These are phyloP conservation scores for Annulohypoxylon nitens DNA, from an alignment of 495 filamentous ascomycete species.

Conservation along the genomic window DNA sequence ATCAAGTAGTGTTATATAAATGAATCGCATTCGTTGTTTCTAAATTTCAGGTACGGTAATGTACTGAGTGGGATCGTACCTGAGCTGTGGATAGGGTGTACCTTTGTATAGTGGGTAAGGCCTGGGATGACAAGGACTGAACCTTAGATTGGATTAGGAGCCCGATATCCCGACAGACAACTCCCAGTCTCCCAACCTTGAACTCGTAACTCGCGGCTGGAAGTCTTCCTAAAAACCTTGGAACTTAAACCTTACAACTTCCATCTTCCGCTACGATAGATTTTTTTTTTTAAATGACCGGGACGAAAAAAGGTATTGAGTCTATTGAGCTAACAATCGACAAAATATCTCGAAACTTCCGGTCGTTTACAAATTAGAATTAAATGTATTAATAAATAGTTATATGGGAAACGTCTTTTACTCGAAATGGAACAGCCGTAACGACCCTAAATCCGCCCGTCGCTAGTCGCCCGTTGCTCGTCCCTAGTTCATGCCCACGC, in stretches of 20 bases:
- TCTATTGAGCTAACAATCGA: background rate
- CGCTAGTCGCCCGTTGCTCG: background rate
- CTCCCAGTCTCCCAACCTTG: constrained; percentile 30
- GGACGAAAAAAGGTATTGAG: background rate
- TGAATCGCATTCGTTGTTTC: background rate
- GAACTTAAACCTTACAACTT: constrained; percentile 12
- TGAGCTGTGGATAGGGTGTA: constrained; percentile 14
- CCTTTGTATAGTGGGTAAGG: constrained; percentile 9
- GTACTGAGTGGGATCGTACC: background rate
- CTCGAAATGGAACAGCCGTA: constrained; percentile 44
- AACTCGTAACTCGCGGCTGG: constrained; percentile 29
- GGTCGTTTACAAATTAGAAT: constrained; percentile 28
- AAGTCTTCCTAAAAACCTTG: background rate
- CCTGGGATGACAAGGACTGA: constrained; percentile 30
- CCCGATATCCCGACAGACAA: constrained; percentile 41
- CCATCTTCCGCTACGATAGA: constrained; percentile 19
- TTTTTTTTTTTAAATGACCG: constrained; percentile 4
- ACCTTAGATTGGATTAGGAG: constrained; percentile 42
- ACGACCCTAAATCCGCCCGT: constrained; percentile 12
- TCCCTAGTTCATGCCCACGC: background rate
- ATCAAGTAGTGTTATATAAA: constrained; percentile 8
- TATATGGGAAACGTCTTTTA: constrained; percentile 5
- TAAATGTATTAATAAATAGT: constrained; percentile 41
- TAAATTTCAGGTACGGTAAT: constrained; percentile 3
- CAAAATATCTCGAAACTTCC: constrained; percentile 15